Percentiles rank a stretch among this genome's conserved stretches.
phyloP scores from a whole-genome alignment of 78 protist genomes.

The Dictyostelium firmibasis region DNA sequence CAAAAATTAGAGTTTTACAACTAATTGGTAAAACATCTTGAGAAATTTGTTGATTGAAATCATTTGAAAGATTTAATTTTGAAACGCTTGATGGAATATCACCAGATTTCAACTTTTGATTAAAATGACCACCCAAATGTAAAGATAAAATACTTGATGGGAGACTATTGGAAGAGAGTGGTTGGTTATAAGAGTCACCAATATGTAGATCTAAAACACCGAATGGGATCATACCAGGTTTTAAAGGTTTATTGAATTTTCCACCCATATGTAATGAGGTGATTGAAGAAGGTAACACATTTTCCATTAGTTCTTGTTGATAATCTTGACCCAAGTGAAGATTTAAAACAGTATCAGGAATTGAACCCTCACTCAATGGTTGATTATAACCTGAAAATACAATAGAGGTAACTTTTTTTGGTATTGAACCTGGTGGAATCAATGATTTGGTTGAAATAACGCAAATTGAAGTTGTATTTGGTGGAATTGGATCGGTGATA shows the following conservation, averaged over 20 bases:
- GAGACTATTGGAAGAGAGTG: not conserved
- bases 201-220: conserved; percentile 5
- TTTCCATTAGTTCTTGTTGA: not conserved
- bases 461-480: not conserved
- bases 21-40: not conserved
- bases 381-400: not conserved
- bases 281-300: not conserved
- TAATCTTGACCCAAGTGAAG: not conserved
- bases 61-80: not conserved
- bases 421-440: conserved; percentile 22
- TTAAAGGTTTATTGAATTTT: not conserved
- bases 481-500: not conserved
- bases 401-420: conserved; percentile 1
- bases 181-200: conserved; percentile 4
- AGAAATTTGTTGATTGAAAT: not conserved
- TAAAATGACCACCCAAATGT: not conserved
- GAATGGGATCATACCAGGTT: conserved; percentile 12
- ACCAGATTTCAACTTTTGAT: not conserved
- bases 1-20: not conserved
- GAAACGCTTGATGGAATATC: not conserved
- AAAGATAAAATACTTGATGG: not conserved
- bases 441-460: not conserved
- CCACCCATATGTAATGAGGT: not conserved
- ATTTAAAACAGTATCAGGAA: not conserved
- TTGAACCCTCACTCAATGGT: not conserved